Evolutionary conservation across 805 yeast genomes (phyloP).

Genomic region (Yamadazyma insecticola): DNA sequence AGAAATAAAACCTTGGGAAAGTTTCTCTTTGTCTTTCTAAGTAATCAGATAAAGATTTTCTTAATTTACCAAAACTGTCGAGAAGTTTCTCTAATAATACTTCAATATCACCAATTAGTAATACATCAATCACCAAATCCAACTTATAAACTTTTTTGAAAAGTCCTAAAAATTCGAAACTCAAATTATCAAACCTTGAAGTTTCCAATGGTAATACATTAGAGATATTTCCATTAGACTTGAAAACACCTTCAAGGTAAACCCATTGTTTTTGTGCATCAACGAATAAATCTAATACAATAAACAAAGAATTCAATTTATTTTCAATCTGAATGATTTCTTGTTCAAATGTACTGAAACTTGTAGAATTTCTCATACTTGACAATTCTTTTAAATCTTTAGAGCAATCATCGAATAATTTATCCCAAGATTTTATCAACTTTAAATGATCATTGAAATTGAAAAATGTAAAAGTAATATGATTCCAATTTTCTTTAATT

Average conservation of each 20-base stretch:
- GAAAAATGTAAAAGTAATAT: slow-evolving; percentile 47
- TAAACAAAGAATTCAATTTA: slow-evolving; percentile 46
- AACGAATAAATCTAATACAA: slow-evolving; percentile 64
- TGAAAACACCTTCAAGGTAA: slow-evolving; percentile 76
- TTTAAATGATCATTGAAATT: slow-evolving; percentile 47
- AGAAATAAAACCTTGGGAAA: slow-evolving; percentile 79
- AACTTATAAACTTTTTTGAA: slow-evolving; percentile 47
- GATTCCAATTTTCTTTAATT: slow-evolving; percentile 56
- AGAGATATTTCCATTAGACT: slow-evolving; percentile 49
- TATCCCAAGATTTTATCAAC: slow-evolving; percentile 66
- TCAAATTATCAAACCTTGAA: slow-evolving; percentile 56
- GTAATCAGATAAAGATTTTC: slow-evolving; percentile 68
- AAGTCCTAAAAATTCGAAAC: slow-evolving; percentile 55
- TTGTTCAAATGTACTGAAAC: slow-evolving; percentile 55
- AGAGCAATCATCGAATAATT: slow-evolving; percentile 50
- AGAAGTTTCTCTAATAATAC: slow-evolving; percentile 43
- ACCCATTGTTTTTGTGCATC: slow-evolving; percentile 89
- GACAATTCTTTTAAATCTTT: slow-evolving; percentile 59
- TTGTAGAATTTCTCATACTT: slow-evolving; percentile 69
- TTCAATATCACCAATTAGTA: slow-evolving; percentile 46
- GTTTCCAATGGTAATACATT: slow-evolving; percentile 67
- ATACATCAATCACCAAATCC: slow-evolving; percentile 51
- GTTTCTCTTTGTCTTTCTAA: slow-evolving; percentile 72
- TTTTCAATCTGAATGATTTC: slow-evolving; percentile 52
- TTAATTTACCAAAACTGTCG: slow-evolving; percentile 55